phyloP scores from a whole-genome alignment of 2,329 filamentous ascomycete genomes.

The Aquanectria penicillioides region DNA sequence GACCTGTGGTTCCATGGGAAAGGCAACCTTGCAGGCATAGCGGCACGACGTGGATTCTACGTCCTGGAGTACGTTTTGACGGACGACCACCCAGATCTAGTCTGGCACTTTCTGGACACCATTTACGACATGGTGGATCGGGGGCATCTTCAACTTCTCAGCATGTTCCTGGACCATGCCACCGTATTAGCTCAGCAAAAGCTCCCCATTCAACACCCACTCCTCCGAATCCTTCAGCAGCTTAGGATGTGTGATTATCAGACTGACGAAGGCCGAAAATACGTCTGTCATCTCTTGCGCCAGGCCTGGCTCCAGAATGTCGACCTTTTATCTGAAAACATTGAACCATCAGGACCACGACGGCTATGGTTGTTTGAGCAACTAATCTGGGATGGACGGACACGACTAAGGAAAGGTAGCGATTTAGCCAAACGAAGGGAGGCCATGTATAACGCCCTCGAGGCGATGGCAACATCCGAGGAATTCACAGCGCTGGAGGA shows the following conservation, averaged over 20 bases:
- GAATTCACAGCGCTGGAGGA: slow-evolving; percentile 16
- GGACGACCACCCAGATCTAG: slow-evolving; percentile 49
- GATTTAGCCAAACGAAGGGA: slow-evolving; percentile 41
- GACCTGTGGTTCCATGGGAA: slow-evolving; percentile 50
- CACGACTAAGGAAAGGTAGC: slow-evolving; percentile 46
- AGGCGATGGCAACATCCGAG: slow-evolving; percentile 33
- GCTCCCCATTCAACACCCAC: slow-evolving; percentile 46
- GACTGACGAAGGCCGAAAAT: slow-evolving; percentile 43
- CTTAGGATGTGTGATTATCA: slow-evolving; percentile 45
- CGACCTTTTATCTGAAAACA: slow-evolving; percentile 44
- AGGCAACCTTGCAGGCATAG: slow-evolving; percentile 49
- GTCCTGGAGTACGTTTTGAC: slow-evolving; percentile 49
- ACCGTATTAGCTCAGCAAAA: slow-evolving; percentile 41
- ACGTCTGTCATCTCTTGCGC: slow-evolving; percentile 46
- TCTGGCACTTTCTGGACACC: slow-evolving; percentile 52
- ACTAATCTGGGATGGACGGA: slow-evolving; percentile 51
- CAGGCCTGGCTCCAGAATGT: slow-evolving; percentile 52
- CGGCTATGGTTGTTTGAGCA: slow-evolving; percentile 52
- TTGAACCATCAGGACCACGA: slow-evolving; percentile 42
- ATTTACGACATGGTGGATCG: slow-evolving; percentile 51
- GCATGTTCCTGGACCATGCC: slow-evolving; percentile 48
- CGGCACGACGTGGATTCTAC: slow-evolving; percentile 48
- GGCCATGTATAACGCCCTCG: slow-evolving; percentile 45
- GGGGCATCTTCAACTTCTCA: slow-evolving; percentile 47
- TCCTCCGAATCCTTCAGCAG: slow-evolving; percentile 46